Conservation (phyloP, 2,329 filamentous ascomycete species). For the Fusarium pseudonygamai region DNA sequence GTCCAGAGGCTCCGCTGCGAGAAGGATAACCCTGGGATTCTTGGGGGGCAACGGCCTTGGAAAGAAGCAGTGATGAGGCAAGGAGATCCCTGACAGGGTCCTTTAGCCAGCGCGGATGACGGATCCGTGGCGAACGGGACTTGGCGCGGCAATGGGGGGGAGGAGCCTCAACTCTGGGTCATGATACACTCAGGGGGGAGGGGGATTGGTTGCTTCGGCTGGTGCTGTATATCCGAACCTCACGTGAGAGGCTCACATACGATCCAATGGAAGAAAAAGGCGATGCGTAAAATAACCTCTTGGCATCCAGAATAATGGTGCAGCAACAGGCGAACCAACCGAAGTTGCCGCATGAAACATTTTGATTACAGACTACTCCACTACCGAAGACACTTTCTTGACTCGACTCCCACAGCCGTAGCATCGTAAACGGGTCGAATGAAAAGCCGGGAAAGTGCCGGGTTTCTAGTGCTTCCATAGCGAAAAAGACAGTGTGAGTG, state of each 20-base stretch:
- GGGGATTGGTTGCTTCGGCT: neutral
- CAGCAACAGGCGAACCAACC: conserved; percentile 1
- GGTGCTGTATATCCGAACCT: neutral
- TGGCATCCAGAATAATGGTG: neutral
- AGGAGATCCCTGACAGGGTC: neutral
- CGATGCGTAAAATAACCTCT: neutral
- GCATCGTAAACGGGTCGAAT: neutral
- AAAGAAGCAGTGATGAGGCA: neutral
- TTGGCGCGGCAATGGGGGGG: neutral
- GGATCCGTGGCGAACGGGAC: conserved; percentile 2
- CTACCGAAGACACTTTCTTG: conserved; percentile 4
- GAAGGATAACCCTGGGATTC: neutral
- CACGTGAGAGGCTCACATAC: neutral
- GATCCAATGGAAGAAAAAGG: neutral
- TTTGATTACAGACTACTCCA: conserved; percentile 4
- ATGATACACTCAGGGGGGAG: neutral
- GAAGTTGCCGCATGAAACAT: conserved; percentile 17
- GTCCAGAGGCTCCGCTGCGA: neutral
- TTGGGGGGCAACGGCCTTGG: neutral
- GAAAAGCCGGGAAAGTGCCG: neutral
- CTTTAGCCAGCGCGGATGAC: neutral
- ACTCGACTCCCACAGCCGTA: neutral
- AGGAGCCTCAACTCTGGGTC: neutral
- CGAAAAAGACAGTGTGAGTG: neutral
- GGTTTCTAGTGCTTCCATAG: neutral